These are phyloP conservation scores for Inga leiocalycina DNA, from an alignment of 306 rosid species.

Conservation along the genomic window DNA sequence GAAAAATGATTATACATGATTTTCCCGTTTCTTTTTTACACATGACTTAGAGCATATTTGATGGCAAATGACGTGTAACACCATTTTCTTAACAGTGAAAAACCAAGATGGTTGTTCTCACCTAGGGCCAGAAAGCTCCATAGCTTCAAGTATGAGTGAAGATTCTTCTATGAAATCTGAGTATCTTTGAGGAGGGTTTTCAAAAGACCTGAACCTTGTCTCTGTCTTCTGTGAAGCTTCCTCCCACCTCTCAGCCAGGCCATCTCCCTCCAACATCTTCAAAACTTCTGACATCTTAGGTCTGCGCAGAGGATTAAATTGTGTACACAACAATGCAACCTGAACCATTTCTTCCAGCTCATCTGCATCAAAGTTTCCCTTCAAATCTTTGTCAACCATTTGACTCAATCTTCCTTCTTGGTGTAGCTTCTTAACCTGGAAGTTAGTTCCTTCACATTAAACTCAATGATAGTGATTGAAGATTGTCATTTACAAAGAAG, in stretches of 20 bases:
- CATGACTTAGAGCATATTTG: conserved; percentile 55
- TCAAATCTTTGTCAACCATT: conserved; percentile 91
- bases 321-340: conserved; percentile 88
- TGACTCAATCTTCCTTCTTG: conserved; percentile 80
- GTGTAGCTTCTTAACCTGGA: conserved; percentile 93
- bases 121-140: conserved; percentile 99
- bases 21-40: conserved; percentile 58
- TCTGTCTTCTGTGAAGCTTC: conserved; percentile 80
- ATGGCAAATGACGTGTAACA: conserved; percentile 42
- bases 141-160: conserved; percentile 89
- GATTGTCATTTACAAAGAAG: background rate
- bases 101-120: conserved; percentile 53
- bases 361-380: conserved; percentile 64
- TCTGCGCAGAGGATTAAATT: conserved; percentile 82
- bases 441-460: conserved; percentile 27
- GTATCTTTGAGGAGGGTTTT: conserved; percentile 77
- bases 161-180: conserved; percentile 94
- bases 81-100: conserved; percentile 34
- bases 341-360: conserved; percentile 97
- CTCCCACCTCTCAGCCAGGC: conserved; percentile 95
- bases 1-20: conserved; percentile 51
- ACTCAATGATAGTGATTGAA: conserved; percentile 12
- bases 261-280: conserved; percentile 98
- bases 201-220: conserved; percentile 65
- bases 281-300: conserved; percentile 96